Percentiles rank a stretch among this genome's conserved stretches.
These are phyloP conservation scores for Colletotrichum graminicola DNA, from an alignment of 2,329 filamentous ascomycete genomes.

Conservation along the genomic window DNA sequence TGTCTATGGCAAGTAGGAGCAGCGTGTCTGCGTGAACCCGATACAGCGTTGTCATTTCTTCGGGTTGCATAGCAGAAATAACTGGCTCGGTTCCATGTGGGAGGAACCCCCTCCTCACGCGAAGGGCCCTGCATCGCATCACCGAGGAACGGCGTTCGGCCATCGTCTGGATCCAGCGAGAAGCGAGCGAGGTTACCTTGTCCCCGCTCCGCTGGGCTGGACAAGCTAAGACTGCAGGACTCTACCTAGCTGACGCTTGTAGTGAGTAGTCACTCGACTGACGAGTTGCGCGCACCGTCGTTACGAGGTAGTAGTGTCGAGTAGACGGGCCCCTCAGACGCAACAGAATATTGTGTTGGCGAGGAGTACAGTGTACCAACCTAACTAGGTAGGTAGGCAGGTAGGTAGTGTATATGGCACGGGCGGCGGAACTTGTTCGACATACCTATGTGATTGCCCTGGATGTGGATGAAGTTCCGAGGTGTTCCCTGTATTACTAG, in stretches of 20 bases:
- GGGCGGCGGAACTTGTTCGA: neutral
- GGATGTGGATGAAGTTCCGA: slow-evolving; percentile 21
- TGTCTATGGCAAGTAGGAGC: slow-evolving; percentile 30
- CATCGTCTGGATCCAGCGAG: slow-evolving; percentile 37
- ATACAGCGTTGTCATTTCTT: slow-evolving; percentile 13
- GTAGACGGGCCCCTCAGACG: slow-evolving; percentile 1
- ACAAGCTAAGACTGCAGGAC: slow-evolving; percentile 19
- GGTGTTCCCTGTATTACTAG: slow-evolving; percentile 16
- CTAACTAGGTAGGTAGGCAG: too few relatives aligned
- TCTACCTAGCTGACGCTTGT: slow-evolving; percentile 1
- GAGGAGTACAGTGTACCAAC: neutral
- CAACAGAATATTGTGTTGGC: neutral
- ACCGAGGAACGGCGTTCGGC: slow-evolving; percentile 37
- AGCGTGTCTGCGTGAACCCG: slow-evolving; percentile 13
- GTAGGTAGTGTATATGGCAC: neutral
- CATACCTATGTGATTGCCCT: slow-evolving; percentile 16
- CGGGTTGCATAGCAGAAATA: slow-evolving; percentile 31
- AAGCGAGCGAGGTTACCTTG: slow-evolving; percentile 33
- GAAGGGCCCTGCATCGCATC: slow-evolving; percentile 33
- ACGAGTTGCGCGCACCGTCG: neutral
- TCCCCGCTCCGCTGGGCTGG: slow-evolving; percentile 15
- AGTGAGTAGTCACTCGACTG: slow-evolving; percentile 9
- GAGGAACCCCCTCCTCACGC: neutral
- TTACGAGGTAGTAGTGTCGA: neutral
- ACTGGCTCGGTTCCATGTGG: slow-evolving; percentile 21